Conservation (phyloP, 176 grass and related monocot genomes). For the Cenchrus fungigraminus region DNA sequence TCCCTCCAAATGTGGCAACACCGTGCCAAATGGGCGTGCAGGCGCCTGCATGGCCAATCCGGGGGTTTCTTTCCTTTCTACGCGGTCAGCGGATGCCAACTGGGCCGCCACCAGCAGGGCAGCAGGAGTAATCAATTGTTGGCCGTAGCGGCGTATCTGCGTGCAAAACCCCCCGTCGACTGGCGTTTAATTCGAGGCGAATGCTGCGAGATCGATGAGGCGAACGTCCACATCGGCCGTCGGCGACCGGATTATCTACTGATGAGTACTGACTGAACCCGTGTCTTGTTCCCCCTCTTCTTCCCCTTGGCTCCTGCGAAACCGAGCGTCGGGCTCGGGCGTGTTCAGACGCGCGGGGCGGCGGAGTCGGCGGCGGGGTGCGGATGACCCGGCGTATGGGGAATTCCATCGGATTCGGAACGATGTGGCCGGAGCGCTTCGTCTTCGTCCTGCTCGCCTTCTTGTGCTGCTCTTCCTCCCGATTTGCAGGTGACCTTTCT, state of each 20-base stretch:
- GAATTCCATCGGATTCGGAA: not conserved
- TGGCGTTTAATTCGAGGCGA: conserved; percentile 55
- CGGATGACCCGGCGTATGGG: not conserved
- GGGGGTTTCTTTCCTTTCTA: conserved; percentile 26
- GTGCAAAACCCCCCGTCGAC: not conserved
- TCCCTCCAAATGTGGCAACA: conserved; percentile 49
- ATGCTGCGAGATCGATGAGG: not conserved
- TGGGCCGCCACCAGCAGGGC: conserved; percentile 10
- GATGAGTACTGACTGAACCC: not conserved
- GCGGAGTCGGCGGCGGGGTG: not conserved
- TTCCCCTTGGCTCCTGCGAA: conserved; percentile 41
- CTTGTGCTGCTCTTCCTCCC: conserved; percentile 11
- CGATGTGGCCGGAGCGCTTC: not conserved
- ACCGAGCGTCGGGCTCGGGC: not conserved
- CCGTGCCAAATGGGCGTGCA: not conserved
- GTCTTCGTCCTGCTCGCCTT: conserved; percentile 32
- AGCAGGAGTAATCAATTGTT: conserved; percentile 30
- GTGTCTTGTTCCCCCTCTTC: conserved; percentile 27
- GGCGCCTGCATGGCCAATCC: not conserved
- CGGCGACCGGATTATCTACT: not conserved
- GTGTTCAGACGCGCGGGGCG: not conserved
- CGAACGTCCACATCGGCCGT: conserved; percentile 20
- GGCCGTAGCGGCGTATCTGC: not conserved
- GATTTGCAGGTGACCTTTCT: conserved; percentile 38
- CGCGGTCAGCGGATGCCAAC: conserved; percentile 31